Evolutionary conservation across 2,329 filamentous ascomycete species (phyloP).

Genomic region (Paracorniculantispora psalliotae): DNA sequence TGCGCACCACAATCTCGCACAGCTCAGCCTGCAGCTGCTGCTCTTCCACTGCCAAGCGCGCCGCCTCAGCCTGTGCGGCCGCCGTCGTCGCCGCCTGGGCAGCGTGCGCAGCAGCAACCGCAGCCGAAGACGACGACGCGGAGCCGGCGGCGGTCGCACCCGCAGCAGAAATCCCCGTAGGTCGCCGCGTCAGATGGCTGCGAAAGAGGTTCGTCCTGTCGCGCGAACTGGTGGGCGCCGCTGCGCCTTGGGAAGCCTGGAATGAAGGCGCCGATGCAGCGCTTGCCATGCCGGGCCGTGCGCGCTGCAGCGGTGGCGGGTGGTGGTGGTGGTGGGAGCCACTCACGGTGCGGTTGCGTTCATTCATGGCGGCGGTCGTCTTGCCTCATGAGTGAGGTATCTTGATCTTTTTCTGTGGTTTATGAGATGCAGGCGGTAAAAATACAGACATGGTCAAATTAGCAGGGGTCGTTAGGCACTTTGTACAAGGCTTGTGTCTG

Average conservation of each 20-base stretch:
- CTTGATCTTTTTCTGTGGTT: neutral
- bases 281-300: neutral
- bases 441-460: neutral
- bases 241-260: neutral
- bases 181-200: slow-evolving; percentile 52
- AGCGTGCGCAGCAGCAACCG: slow-evolving; percentile 29
- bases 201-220: slow-evolving; percentile 49
- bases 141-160: slow-evolving; percentile 22
- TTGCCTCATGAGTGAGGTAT: neutral
- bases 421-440: neutral
- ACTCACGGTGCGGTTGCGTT: slow-evolving; percentile 2
- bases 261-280: neutral
- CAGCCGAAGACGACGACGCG: slow-evolving; percentile 45
- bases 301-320: slow-evolving; percentile 4
- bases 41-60: slow-evolving; percentile 43
- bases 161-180: slow-evolving; percentile 34
- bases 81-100: slow-evolving; percentile 22
- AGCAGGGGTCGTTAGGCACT: neutral
- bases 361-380: neutral
- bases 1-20: slow-evolving; percentile 58
- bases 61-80: slow-evolving; percentile 35
- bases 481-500: neutral
- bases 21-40: slow-evolving; percentile 31
- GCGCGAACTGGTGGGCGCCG: neutral
- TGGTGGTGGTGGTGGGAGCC: slow-evolving; percentile 2